Base-by-base conservation (phyloP, 164 flowering plant species). In the Umbilicus rupestris region DNA sequence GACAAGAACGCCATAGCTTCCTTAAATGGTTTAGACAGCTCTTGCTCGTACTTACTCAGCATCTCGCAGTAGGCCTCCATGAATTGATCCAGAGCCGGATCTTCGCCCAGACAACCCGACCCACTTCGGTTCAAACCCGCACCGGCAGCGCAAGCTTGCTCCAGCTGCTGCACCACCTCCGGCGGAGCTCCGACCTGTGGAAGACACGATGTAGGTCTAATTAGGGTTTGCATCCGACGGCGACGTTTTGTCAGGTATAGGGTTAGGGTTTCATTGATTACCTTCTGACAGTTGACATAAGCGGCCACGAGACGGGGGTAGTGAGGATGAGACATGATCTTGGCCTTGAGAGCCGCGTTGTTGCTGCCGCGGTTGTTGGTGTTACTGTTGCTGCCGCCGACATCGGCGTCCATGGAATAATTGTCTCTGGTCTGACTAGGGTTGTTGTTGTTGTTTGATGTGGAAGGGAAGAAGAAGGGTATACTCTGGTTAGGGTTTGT, bases 361-460 rank as follows among this genome's bases (percentile, higher is more conserved):
- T 17, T 39, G 44, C 47, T 60, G 44, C 68, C 16, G 68, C 39
- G 3, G 46, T 12, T 47, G 52, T 17, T 47, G 20, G 10, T 50
- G 30, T 52, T 26, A 52, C 60, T 55, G 60, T 28, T 55, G 33
- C 33, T 55, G 3, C 60, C 60, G 12, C 60, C 60, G 33, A 45
- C 70, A 75, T 22, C 70, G 74, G 20, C 72, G 8, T 71, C 82
- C 81, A 78, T 81, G 79, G 72, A 72, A 65, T 75, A 74, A 68
- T 63, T 66, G 19, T 66, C 73, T 20, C 57, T 58, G 19, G 41
- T 22, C 24, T 28, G 55, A 46, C 59, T 47, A 66, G 63, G 46
- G 73, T 55, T 66, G 68, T 50, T 52, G 49, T 57, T 72, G 63
- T 76, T 68, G 30, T 69, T 52, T 72, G 74, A 31, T 57, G 73